Evolutionary conservation across 176 grass and related monocot species (phyloP).

Genomic region (Lolium perenne): DNA sequence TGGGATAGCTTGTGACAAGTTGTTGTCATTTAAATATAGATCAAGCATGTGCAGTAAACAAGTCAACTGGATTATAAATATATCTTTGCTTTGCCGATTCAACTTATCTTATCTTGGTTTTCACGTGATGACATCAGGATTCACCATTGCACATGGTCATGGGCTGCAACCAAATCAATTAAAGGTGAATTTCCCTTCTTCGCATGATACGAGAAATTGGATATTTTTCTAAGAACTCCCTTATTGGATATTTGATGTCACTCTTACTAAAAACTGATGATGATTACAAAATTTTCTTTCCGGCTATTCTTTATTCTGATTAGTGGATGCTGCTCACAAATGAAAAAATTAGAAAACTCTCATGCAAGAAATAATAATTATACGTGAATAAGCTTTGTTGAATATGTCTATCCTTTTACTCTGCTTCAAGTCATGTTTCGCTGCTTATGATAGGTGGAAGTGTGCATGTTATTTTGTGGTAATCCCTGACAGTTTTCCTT

Average conservation of each 20-base stretch:
- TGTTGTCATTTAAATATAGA: too few relatives aligned
- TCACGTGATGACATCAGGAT: too few relatives aligned
- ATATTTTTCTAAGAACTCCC: neutral
- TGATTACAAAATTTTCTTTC: neutral
- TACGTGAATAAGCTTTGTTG: neutral
- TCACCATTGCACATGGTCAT: neutral
- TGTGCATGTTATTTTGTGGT: neutral
- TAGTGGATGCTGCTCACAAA: neutral
- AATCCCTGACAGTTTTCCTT: neutral
- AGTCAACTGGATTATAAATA: too few relatives aligned
- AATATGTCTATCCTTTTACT: neutral
- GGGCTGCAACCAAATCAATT: neutral
- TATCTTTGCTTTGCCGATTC: too few relatives aligned
- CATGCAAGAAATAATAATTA: neutral
- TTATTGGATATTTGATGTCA: neutral
- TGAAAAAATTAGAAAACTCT: neutral
- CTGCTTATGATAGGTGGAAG: neutral
- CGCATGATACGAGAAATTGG: neutral
- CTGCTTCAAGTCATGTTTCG: neutral
- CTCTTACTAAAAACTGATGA: neutral
- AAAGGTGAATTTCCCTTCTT: neutral
- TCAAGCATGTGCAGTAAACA: too few relatives aligned
- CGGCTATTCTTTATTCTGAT: neutral
- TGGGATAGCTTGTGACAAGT: too few relatives aligned
- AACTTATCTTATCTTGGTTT: too few relatives aligned